Percentiles rank a stretch among this genome's conserved stretches.
Conservation (phyloP, 441 rosid genomes). For the Adansonia grandidieri region DNA sequence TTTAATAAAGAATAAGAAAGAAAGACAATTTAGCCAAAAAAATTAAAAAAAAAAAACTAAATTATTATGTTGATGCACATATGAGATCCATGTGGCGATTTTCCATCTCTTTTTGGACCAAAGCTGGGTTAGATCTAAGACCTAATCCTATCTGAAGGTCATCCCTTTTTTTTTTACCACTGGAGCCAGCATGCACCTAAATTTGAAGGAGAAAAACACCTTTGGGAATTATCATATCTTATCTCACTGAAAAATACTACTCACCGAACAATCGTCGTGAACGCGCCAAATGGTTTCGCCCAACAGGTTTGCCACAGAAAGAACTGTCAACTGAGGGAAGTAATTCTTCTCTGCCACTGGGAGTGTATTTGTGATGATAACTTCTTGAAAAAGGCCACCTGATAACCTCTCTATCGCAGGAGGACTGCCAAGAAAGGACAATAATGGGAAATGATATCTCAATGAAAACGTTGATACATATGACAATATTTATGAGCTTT, state of each 20-base stretch:
- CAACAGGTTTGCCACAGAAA: constrained; percentile 67
- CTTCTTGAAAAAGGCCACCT: constrained; percentile 72
- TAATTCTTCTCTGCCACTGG: constrained; percentile 68
- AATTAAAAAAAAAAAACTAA: not conserved
- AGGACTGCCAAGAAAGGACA: constrained; percentile 45
- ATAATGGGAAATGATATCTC: not conserved
- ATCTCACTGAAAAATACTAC: constrained; percentile 65
- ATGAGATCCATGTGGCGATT: not conserved
- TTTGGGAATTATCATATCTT: not conserved
- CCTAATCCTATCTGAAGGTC: constrained; percentile 23
- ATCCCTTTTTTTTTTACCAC: not conserved
- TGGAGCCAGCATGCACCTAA: not conserved
- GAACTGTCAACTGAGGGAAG: constrained; percentile 68
- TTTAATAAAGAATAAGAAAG: not conserved
- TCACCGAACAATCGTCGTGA: constrained; percentile 74
- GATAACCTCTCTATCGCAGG: constrained; percentile 76
- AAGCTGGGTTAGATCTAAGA: constrained; percentile 9
- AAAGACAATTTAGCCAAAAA: not conserved
- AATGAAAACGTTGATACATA: not conserved
- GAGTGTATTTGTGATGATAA: constrained; percentile 69
- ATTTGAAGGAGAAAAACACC: constrained; percentile 5
- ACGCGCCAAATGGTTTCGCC: constrained; percentile 83
- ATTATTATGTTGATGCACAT: not conserved
- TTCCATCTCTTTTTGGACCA: not conserved
- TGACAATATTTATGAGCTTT: not conserved